Percentiles rank a stretch among this genome's conserved stretches.
Conservation (phyloP, 2,329 filamentous ascomycete species). For the Venturiaceae sp. region DNA sequence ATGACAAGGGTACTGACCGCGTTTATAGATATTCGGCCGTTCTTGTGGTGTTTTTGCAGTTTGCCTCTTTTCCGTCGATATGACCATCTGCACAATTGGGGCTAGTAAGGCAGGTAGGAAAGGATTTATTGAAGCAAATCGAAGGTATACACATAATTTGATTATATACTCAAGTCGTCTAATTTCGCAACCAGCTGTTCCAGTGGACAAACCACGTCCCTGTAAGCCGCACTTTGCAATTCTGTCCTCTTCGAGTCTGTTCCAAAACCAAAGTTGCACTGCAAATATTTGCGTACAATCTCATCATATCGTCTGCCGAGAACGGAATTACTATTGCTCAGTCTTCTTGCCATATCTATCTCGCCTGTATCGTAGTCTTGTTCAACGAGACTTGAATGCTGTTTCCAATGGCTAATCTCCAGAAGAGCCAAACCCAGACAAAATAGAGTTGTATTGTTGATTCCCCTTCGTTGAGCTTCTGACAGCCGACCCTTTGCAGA, state of each 20-base stretch:
- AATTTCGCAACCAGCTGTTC: constrained; percentile 36
- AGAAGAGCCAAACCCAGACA: neutral
- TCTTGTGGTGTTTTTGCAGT: neutral
- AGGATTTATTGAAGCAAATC: too few relatives aligned
- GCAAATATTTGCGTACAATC: neutral
- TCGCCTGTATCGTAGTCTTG: neutral
- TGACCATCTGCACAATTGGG: too few relatives aligned
- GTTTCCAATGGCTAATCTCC: neutral
- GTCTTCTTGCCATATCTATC: neutral
- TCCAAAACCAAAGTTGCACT: neutral
- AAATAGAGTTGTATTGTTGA: constrained; percentile 1
- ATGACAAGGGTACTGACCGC: neutral
- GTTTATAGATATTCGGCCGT: neutral
- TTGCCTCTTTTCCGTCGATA: too few relatives aligned
- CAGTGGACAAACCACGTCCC: constrained; percentile 24
- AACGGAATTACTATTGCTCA: neutral
- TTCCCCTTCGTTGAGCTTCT: neutral
- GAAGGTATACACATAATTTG: too few relatives aligned
- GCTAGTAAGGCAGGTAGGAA: too few relatives aligned
- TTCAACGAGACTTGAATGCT: neutral
- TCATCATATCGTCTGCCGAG: neutral
- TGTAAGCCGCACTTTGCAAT: constrained; percentile 5
- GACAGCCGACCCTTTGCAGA: neutral
- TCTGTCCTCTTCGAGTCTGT: neutral
- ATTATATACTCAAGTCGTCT: too few relatives aligned